Base-by-base conservation (phyloP, 2,329 filamentous ascomycete genomes). In the Epichloe brachyelytri region DNA sequence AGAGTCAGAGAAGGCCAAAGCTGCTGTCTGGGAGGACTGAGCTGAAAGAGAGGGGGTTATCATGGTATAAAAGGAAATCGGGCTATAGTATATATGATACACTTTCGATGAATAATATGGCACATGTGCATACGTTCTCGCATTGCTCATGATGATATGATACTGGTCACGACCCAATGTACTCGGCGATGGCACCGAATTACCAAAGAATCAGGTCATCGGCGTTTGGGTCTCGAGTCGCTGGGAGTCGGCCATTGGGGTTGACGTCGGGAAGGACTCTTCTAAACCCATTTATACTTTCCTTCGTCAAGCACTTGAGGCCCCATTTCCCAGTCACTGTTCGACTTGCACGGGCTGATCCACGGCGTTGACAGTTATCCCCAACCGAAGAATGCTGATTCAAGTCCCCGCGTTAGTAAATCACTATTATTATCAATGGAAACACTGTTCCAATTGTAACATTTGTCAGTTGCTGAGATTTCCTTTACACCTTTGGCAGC, bases 11-110 rank as follows among this genome's bases (percentile, higher is more conserved):
- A 80, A 76, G 66, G 83, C 85, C n/a, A 94, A 85, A 74, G 78
- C 78, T 54, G 83, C 86, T n/a, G 75, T 95, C 26, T 97, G 93
- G 93, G 83, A 93, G 53, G 86, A 84, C 61, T 85, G 63, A 69
- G 46, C 5, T 11, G 12, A 10, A 34, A n/a, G n/a, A n/a, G n/a
- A 14, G n/a, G 12, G 2, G 7, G 19, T 5, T n/a, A 8, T 38
- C n/a, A 8, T 40, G 12, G 8, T 20, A 14, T 15, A 34, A 20
- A 33, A 6, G 17, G 15, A 22, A 34, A 33, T 11, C 8, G 26
- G 14, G 8, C 17, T 3, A 19, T 15, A 6, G 8, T 43, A 37
- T 11, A 41, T 48, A 11, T 19, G n/a, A 3, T 54, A 53, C 55
- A 59, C 65, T 49, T 62, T 62, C 30, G 8, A 30, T 30, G 26